phyloP scores from a whole-genome alignment of 2,329 filamentous ascomycete species.

The Penicillium sp. region DNA sequence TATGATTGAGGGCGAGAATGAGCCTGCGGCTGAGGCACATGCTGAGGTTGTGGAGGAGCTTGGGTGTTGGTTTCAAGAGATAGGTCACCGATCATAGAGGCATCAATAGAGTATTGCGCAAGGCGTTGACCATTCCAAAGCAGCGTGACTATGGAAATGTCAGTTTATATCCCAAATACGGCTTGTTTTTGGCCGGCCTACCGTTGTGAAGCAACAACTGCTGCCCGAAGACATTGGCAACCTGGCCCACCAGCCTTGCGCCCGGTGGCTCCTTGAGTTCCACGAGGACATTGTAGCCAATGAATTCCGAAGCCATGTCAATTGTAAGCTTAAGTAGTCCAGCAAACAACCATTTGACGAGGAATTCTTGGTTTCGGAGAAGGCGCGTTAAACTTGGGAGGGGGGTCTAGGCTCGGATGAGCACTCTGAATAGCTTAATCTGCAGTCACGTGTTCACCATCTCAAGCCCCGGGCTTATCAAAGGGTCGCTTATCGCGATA shows the following conservation, averaged over 20 bases:
- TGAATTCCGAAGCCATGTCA: conserved; percentile 69
- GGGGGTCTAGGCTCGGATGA: conserved; percentile 14
- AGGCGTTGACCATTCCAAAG: conserved; percentile 56
- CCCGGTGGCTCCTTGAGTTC: conserved; percentile 68
- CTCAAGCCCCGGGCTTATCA: no score
- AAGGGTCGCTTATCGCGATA: no score
- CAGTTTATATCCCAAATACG: not conserved
- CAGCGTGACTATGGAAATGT: conserved; percentile 44
- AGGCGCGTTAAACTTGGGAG: conserved; percentile 3
- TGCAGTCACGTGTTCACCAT: conserved; percentile 23
- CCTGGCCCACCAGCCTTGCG: conserved; percentile 67
- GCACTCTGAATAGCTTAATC: conserved; percentile 20
- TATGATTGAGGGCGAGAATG: not conserved
- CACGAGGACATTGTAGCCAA: conserved; percentile 75
- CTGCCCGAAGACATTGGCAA: conserved; percentile 69
- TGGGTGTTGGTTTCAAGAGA: conserved; percentile 26
- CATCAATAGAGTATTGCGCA: conserved; percentile 58
- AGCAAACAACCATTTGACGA: conserved; percentile 5
- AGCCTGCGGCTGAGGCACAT: conserved; percentile 12
- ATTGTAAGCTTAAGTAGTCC: conserved; percentile 1
- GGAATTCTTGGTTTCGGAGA: not conserved
- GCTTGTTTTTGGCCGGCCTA: conserved; percentile 41
- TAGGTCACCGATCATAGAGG: conserved; percentile 61
- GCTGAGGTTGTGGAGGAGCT: conserved; percentile 18
- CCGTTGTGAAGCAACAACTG: conserved; percentile 73